Conservation (phyloP, 2,329 filamentous ascomycete species). For the Talaromyces pinophilus region DNA sequence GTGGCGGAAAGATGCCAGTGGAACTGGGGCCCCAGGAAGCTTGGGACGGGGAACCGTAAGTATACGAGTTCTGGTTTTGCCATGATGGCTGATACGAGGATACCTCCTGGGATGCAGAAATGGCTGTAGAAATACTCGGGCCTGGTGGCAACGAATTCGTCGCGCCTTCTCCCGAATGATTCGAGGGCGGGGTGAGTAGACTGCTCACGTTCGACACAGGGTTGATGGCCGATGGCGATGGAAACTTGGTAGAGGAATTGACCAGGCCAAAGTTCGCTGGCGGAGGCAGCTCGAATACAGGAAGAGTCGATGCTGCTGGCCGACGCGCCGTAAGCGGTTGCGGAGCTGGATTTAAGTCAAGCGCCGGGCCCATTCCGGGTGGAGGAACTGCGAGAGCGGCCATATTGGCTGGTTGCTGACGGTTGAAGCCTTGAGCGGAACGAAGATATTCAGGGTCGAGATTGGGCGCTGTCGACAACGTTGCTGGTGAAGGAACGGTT, state of each 20-base stretch:
- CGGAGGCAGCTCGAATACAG: conserved; percentile 68
- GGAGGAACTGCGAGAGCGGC: conserved; percentile 62
- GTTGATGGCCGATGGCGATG: conserved; percentile 42
- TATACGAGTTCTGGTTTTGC: conserved; percentile 61
- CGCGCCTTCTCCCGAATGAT: conserved; percentile 51
- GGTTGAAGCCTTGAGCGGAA: conserved; percentile 39
- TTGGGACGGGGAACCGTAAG: conserved; percentile 49
- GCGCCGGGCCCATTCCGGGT: conserved; percentile 62
- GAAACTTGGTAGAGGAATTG: conserved; percentile 54
- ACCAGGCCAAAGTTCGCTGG: conserved; percentile 52
- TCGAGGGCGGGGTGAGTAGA: conserved; percentile 63
- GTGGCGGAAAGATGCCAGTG: conserved; percentile 42
- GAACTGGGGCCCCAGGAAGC: conserved; percentile 48
- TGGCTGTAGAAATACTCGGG: conserved; percentile 56
- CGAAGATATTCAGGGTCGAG: conserved; percentile 41
- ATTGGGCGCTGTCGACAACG: conserved; percentile 39
- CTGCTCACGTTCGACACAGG: conserved; percentile 60
- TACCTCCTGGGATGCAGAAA: conserved; percentile 38
- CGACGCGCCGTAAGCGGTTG: conserved; percentile 70
- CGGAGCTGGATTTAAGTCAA: conserved; percentile 60
- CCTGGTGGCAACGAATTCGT: conserved; percentile 39
- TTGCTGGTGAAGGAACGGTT: conserved; percentile 6
- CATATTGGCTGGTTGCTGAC: conserved; percentile 57
- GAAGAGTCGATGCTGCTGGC: conserved; percentile 68
- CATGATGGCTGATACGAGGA: conserved; percentile 58